Evolutionary conservation across 768 basidiomycete species (phyloP).

Genomic region (Butyriboletus loyo): DNA sequence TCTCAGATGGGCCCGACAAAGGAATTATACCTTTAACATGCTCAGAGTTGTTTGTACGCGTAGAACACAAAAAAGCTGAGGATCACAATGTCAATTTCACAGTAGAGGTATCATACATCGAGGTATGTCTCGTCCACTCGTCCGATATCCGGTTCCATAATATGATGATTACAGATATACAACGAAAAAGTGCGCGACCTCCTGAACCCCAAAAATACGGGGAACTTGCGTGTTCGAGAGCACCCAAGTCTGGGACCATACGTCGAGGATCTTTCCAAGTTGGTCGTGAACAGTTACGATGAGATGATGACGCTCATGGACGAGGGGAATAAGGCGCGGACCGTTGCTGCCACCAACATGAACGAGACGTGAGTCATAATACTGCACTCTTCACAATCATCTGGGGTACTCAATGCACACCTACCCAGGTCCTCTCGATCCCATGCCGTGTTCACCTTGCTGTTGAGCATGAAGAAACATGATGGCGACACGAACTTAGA

Average conservation of each 20-base stretch:
- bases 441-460: constrained; percentile 95
- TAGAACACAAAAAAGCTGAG: constrained; percentile 55
- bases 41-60: constrained; percentile 85
- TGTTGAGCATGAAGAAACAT: constrained; percentile 88
- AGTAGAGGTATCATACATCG: constrained; percentile 98
- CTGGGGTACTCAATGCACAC: constrained; percentile 2
- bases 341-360: constrained; percentile 99
- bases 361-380: constrained; percentile 84
- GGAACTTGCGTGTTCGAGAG: constrained; percentile 94
- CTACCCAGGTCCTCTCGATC: constrained; percentile 81
- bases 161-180: constrained; percentile 60
- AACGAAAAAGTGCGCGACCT: constrained; percentile 98
- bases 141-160: not conserved
- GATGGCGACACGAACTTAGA: constrained; percentile 83
- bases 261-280: constrained; percentile 94
- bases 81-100: constrained; percentile 78
- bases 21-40: constrained; percentile 98
- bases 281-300: constrained; percentile 85
- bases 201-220: constrained; percentile 94
- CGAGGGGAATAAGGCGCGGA: constrained; percentile 97
- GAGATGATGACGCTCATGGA: constrained; percentile 99
- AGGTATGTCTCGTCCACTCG: constrained; percentile 45
- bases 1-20: constrained; percentile 86
- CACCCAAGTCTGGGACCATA: constrained; percentile 97
- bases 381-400: not conserved